phyloP scores from a whole-genome alignment of 148 eudicot species.

The Fagopyrum homotropicum region DNA sequence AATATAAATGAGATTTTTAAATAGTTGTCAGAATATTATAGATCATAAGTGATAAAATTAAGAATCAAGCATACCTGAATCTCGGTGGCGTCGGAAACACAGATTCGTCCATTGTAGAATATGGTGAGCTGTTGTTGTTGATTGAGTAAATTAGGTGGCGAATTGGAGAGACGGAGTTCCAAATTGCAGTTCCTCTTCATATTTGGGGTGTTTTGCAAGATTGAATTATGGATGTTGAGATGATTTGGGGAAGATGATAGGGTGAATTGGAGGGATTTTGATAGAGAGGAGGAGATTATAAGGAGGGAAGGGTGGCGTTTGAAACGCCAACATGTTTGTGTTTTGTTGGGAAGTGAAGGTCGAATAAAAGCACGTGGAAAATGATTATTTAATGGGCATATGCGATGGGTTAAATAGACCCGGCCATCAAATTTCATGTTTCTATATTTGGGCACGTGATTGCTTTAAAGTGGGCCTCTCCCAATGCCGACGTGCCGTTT shows the following conservation, averaged over 20 bases:
- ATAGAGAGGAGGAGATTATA: neutral
- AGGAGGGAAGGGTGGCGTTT: neutral
- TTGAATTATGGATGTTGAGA: neutral
- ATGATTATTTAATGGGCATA: neutral
- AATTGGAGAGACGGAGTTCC: constrained; percentile 10
- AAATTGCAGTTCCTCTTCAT: constrained; percentile 12
- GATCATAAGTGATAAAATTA: neutral
- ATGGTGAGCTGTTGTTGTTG: constrained; percentile 28
- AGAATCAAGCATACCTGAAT: constrained; percentile 28
- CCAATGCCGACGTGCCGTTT: neutral
- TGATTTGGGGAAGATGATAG: neutral
- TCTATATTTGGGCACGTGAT: neutral
- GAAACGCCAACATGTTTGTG: constrained; percentile 6
- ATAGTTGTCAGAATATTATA: neutral
- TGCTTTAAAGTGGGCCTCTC: neutral
- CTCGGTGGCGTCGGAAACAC: constrained; percentile 38
- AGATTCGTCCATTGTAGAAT: constrained; percentile 36
- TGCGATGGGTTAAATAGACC: neutral
- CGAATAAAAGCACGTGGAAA: constrained; percentile 10
- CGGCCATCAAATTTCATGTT: neutral
- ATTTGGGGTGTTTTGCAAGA: neutral
- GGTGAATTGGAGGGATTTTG: neutral
- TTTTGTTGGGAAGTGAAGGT: neutral
- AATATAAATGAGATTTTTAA: neutral
- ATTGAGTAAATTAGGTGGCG: neutral